phyloP scores from a whole-genome alignment of 2,329 filamentous ascomycete genomes.

The Talaromyces islandicus region DNA sequence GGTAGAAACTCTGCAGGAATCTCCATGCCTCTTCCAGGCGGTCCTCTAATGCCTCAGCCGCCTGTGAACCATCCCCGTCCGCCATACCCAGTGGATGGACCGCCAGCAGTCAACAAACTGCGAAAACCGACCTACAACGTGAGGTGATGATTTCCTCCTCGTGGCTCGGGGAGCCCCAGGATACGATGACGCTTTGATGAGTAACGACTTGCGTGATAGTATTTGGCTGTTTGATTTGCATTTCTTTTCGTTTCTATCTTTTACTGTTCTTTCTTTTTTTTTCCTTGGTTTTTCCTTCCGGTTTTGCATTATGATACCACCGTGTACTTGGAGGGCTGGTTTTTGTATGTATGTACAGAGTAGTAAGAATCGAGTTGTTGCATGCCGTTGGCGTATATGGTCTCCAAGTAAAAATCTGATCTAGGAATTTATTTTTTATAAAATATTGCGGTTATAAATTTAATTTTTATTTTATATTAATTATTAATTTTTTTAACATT shows the following conservation, averaged over 20 bases:
- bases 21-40: slow-evolving; percentile 27
- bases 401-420: no score
- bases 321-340: background rate
- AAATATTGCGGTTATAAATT: no score
- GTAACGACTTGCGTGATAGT: background rate
- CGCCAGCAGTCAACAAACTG: slow-evolving; percentile 77
- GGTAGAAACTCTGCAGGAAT: slow-evolving; percentile 21
- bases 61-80: slow-evolving; percentile 35
- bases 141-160: slow-evolving; percentile 30
- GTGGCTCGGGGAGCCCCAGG: background rate
- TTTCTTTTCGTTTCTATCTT: background rate
- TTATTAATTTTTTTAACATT: no score
- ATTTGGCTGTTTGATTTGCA: background rate
- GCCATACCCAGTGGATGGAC: slow-evolving; percentile 76
- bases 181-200: background rate
- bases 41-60: slow-evolving; percentile 5
- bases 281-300: no score
- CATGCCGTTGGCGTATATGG: no score
- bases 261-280: no score
- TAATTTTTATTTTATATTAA: no score
- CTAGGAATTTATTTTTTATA: no score
- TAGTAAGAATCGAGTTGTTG: background rate
- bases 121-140: slow-evolving; percentile 71
- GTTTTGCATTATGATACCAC: background rate
- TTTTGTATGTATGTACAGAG: background rate